phyloP scores from a whole-genome alignment of 345 rosid species.

The Gynandropsis gynandra region DNA sequence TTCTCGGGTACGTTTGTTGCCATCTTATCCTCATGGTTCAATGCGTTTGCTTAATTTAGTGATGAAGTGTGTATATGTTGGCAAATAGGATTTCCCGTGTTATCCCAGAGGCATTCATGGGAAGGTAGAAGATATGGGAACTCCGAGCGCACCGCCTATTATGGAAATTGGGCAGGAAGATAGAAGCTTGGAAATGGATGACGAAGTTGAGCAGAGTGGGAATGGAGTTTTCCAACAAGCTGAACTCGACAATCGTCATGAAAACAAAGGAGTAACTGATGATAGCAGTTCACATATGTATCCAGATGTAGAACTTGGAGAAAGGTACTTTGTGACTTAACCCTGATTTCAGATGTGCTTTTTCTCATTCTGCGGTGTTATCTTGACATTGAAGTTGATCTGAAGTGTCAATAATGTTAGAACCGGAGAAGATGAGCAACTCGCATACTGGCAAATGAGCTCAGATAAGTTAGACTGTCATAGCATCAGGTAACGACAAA shows the following conservation, averaged over 20 bases:
- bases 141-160: conserved; percentile 94
- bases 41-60: neutral
- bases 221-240: conserved; percentile 27
- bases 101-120: conserved; percentile 21
- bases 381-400: conserved; percentile 18
- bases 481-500: conserved; percentile 49
- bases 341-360: neutral
- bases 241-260: conserved; percentile 26
- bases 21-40: no score
- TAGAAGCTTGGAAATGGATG: conserved; percentile 30
- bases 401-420: conserved; percentile 29
- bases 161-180: conserved; percentile 45
- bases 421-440: conserved; percentile 31
- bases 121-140: conserved; percentile 48
- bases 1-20: no score
- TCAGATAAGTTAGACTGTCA: conserved; percentile 42
- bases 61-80: conserved; percentile 2
- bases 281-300: conserved; percentile 25
- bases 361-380: neutral
- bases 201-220: conserved; percentile 27
- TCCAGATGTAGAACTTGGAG: conserved; percentile 30
- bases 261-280: conserved; percentile 19
- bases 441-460: conserved; percentile 42
- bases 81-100: conserved; percentile 30
- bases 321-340: conserved; percentile 39